phyloP scores from a whole-genome alignment of 2,329 filamentous ascomycete species.

The Dactylellina sp. region DNA sequence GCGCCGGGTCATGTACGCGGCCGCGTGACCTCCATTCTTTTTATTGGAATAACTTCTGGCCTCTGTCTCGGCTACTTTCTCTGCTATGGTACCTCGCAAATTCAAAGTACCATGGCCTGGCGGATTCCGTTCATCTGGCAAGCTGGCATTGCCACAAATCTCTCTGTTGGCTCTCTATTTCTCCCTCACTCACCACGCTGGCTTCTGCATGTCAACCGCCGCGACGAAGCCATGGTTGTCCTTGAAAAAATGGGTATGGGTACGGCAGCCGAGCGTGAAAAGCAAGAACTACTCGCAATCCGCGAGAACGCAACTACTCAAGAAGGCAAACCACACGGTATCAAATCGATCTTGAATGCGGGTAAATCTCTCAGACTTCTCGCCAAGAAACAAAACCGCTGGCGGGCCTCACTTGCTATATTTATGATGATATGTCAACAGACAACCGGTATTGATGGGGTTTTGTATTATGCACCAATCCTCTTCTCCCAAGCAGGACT shows the following conservation, averaged over 20 bases:
- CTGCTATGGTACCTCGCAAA: conserved; percentile 69
- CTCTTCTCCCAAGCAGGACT: conserved; percentile 73
- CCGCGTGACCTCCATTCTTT: conserved; percentile 68
- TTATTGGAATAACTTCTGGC: conserved; percentile 68
- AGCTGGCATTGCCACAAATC: conserved; percentile 64
- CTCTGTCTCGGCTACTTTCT: conserved; percentile 71
- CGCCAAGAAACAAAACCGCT: conserved; percentile 64
- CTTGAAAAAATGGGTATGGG: conserved; percentile 65
- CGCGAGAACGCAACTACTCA: conserved; percentile 54
- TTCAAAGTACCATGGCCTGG: conserved; percentile 69
- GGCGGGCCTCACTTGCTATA: conserved; percentile 68
- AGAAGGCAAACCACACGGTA: conserved; percentile 60
- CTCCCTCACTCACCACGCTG: conserved; percentile 72
- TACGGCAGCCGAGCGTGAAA: conserved; percentile 66
- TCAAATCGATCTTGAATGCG: conserved; percentile 33
- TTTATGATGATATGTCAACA: conserved; percentile 73
- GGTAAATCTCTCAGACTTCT: conserved; percentile 41
- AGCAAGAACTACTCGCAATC: conserved; percentile 66
- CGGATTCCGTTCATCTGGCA: conserved; percentile 70
- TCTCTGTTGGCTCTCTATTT: conserved; percentile 64
- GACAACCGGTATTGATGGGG: conserved; percentile 72
- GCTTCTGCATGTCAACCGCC: conserved; percentile 66
- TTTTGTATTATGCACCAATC: conserved; percentile 73
- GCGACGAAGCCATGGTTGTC: conserved; percentile 65
- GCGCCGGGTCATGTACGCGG: conserved; percentile 69